A percentile compares a stretch with the other conserved stretches of the same genome.
Evolutionary conservation across 208 protist species (phyloP).

Genomic region (Trypanosoma conorhini): DNA sequence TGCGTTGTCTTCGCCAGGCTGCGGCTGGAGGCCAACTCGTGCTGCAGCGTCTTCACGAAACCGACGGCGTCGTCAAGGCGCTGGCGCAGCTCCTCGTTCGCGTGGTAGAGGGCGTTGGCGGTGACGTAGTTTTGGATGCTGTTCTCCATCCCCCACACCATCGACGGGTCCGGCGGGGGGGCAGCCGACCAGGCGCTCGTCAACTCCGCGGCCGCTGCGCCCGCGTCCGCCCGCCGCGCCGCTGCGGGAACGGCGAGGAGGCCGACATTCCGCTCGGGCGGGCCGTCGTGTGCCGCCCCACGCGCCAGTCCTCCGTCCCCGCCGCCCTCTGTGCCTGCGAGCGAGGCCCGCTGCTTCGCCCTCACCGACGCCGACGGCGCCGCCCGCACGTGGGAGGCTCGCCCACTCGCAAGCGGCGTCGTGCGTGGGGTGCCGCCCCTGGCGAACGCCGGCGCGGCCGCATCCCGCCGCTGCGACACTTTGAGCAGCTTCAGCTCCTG

Average conservation of each 20-base stretch:
- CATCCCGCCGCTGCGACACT: constrained; percentile 54
- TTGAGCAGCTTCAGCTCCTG: constrained; percentile 77
- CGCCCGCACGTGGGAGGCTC: not conserved
- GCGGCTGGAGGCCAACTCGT: constrained; percentile 65
- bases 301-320: not conserved
- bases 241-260: constrained; percentile 55
- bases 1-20: constrained; percentile 38
- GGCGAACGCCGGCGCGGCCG: constrained; percentile 5
- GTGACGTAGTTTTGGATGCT: constrained; percentile 80
- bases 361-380: not conserved
- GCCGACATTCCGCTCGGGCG: constrained; percentile 19
- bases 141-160: constrained; percentile 89
- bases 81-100: constrained; percentile 85
- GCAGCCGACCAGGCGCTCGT: constrained; percentile 38
- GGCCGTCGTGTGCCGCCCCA: not conserved
- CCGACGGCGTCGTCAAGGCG: constrained; percentile 72
- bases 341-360: not conserved
- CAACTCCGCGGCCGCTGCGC: constrained; percentile 11
- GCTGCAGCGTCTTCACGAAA: constrained; percentile 65
- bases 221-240: constrained; percentile 23
- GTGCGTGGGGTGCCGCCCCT: not conserved
- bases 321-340: not conserved
- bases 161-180: constrained; percentile 71
- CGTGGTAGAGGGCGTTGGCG: constrained; percentile 80
- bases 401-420: not conserved